These are phyloP conservation scores for Saccharomycopsis sp. DNA, from an alignment of 805 yeast genomes.

Conservation along the genomic window DNA sequence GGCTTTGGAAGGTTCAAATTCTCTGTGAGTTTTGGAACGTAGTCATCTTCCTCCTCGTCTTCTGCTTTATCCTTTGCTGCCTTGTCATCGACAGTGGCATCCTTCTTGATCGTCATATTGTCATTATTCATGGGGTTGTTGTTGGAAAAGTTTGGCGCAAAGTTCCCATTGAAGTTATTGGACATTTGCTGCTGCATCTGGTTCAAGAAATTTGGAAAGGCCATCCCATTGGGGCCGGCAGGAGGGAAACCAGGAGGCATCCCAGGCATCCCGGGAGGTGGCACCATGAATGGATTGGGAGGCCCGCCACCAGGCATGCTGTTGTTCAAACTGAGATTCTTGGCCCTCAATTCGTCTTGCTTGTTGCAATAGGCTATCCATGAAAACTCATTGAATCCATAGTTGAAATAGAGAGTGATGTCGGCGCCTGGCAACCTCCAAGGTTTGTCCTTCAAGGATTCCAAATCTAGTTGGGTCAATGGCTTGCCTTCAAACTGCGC, in stretches of 20 bases:
- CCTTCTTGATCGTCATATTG: neutral
- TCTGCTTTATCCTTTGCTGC: neutral
- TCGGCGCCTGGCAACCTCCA: constrained; percentile 99
- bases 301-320: neutral
- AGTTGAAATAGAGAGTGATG: constrained; percentile 87
- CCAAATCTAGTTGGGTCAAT: constrained; percentile 69
- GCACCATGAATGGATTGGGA: neutral
- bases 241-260: neutral
- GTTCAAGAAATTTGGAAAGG: neutral
- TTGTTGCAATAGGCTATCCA: constrained; percentile 90
- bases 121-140: no score
- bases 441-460: constrained; percentile 84
- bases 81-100: neutral
- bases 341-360: constrained; percentile 70
- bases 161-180: neutral
- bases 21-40: no score
- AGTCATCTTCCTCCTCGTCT: neutral
- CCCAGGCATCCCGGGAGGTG: neutral
- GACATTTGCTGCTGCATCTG: neutral
- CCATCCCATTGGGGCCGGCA: neutral
- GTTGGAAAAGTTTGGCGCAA: neutral
- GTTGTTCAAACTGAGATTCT: constrained; percentile 23
- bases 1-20: no score
- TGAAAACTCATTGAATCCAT: constrained; percentile 91
- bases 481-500: constrained; percentile 76